These are phyloP conservation scores for Penicillium steckii DNA, from an alignment of 495 filamentous ascomycete species.

Conservation along the genomic window DNA sequence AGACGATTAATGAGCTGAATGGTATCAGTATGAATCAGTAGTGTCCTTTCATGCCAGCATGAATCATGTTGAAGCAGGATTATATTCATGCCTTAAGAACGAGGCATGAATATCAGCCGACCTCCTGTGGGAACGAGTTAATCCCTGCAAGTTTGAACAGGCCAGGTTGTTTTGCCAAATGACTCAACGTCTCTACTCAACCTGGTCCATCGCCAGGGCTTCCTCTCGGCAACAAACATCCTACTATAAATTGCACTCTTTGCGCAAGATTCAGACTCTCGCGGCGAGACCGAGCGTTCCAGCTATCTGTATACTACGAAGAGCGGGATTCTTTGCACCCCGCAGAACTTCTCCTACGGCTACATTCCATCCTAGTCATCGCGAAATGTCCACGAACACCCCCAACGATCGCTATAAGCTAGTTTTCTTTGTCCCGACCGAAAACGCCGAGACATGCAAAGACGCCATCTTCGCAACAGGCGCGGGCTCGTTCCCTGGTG, in stretches of 20 bases:
- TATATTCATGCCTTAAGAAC: neutral
- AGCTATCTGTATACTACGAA: neutral
- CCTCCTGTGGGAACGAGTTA: no score
- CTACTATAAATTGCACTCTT: neutral
- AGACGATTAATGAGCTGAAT: no score
- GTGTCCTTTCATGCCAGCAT: no score
- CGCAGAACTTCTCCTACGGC: neutral
- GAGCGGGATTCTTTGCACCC: neutral
- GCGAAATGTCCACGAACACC: slow-evolving; percentile 15
- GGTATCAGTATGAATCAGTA: neutral
- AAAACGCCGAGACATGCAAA: slow-evolving; percentile 41
- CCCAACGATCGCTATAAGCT: slow-evolving; percentile 46
- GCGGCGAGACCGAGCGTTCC: neutral
- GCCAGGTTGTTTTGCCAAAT: neutral
- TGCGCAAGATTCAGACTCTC: neutral
- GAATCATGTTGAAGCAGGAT: no score
- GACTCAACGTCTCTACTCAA: neutral
- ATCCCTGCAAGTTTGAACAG: neutral
- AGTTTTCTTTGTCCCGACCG: slow-evolving; percentile 45
- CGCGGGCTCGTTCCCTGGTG: slow-evolving; percentile 43
- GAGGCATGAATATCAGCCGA: neutral
- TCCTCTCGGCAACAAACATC: neutral
- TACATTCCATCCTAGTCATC: neutral
- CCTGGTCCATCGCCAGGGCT: neutral
- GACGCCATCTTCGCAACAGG: slow-evolving; percentile 46